These are phyloP conservation scores for Pestalotiopsis sp. DNA, from an alignment of 2,329 filamentous ascomycete species.

Conservation along the genomic window DNA sequence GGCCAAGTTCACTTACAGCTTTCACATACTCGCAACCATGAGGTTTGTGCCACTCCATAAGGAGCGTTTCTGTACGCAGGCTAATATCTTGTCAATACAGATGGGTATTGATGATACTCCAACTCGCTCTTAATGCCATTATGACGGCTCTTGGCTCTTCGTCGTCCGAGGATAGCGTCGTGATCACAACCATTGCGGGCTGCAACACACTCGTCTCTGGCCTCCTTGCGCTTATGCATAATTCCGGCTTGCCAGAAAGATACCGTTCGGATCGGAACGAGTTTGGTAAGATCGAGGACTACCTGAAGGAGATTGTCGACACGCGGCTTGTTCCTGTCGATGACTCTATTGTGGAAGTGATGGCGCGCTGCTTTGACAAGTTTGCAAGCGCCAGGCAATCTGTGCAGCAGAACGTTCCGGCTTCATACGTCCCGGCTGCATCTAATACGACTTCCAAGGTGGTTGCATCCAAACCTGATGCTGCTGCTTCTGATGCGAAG, in stretches of 20 bases:
- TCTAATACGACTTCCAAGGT: neutral
- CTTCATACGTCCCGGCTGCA: conserved; percentile 33
- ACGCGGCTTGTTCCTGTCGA: conserved; percentile 43
- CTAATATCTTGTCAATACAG: conserved; percentile 24
- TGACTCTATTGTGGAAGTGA: conserved; percentile 44
- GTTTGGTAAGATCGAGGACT: conserved; percentile 49
- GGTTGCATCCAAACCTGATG: neutral
- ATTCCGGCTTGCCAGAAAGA: conserved; percentile 52
- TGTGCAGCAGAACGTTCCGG: conserved; percentile 48
- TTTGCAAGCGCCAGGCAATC: conserved; percentile 47
- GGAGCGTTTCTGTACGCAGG: neutral
- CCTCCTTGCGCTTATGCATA: conserved; percentile 51
- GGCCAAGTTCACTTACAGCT: conserved; percentile 44
- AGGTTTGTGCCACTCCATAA: neutral
- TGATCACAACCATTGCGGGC: conserved; percentile 50
- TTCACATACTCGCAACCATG: conserved; percentile 39
- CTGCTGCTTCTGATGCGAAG: neutral
- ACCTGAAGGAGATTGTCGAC: conserved; percentile 50
- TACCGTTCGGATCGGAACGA: conserved; percentile 50
- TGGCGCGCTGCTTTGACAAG: conserved; percentile 46
- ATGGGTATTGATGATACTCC: conserved; percentile 48
- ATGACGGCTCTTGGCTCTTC: conserved; percentile 51
- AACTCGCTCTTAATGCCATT: conserved; percentile 48
- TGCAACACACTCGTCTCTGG: conserved; percentile 51
- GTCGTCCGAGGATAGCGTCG: conserved; percentile 33